A percentile compares a stretch with the other conserved stretches of the same genome.
Evolutionary conservation across 805 yeast genomes (phyloP).

Genomic region (Huiozyma sinensis): DNA sequence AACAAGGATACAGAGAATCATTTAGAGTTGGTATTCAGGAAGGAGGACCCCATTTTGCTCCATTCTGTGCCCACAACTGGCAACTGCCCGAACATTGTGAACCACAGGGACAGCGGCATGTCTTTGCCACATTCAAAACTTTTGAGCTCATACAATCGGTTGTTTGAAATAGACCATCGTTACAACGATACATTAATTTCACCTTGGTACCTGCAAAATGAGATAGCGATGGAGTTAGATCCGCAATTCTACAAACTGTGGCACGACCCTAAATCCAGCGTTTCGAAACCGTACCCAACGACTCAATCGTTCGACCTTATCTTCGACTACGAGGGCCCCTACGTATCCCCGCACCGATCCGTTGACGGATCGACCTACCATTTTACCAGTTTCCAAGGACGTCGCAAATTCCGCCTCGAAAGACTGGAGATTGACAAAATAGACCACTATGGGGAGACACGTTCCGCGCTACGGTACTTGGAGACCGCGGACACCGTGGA

Average conservation of each 20-base stretch:
- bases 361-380: neutral
- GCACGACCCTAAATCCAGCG: slow-evolving; percentile 9
- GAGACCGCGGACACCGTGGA: neutral
- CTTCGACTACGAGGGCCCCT: slow-evolving; percentile 15
- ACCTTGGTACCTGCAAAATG: slow-evolving; percentile 30
- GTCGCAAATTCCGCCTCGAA: slow-evolving; percentile 3
- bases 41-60: neutral
- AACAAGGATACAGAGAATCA: neutral
- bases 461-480: neutral
- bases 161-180: slow-evolving; percentile 37
- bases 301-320: slow-evolving; percentile 22
- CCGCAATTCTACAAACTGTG: slow-evolving; percentile 26
- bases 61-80: neutral
- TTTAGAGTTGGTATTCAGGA: neutral
- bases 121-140: slow-evolving; percentile 27
- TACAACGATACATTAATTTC: slow-evolving; percentile 32
- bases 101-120: neutral
- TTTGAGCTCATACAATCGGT: slow-evolving; percentile 28
- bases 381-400: neutral
- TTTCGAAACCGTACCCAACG: slow-evolving; percentile 14
- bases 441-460: neutral
- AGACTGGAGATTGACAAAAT: neutral
- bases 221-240: slow-evolving; percentile 25
- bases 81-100: neutral
- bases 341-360: slow-evolving; percentile 2